phyloP scores from a whole-genome alignment of 352 stramenopile species.

The Thalassiosira mediterranea region DNA sequence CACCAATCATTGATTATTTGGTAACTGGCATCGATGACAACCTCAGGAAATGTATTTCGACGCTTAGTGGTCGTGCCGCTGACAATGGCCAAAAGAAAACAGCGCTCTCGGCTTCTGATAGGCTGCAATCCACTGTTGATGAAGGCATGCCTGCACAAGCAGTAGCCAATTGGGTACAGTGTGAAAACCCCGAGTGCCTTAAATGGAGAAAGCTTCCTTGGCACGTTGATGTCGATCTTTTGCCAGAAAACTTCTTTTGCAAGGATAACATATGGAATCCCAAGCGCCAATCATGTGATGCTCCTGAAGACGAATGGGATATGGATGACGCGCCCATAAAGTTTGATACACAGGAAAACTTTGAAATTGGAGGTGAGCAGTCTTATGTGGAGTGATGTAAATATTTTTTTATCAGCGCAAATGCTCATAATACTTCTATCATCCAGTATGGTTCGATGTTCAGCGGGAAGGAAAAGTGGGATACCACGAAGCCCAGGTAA shows the following conservation, averaged over 20 bases:
- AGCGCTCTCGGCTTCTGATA: slow-evolving; percentile 51
- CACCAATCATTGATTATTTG: slow-evolving; percentile 82
- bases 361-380: slow-evolving; percentile 54
- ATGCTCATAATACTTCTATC: no score
- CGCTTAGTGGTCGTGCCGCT: slow-evolving; percentile 37
- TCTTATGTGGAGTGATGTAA: slow-evolving; percentile 9
- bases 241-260: slow-evolving; percentile 84
- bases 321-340: slow-evolving; percentile 70
- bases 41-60: slow-evolving; percentile 55
- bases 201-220: slow-evolving; percentile 84
- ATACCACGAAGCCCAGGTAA: slow-evolving; percentile 68
- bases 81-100: slow-evolving; percentile 7
- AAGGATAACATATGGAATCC: slow-evolving; percentile 84
- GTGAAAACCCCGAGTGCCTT: slow-evolving; percentile 70
- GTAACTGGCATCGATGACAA: slow-evolving; percentile 80
- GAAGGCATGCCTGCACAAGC: slow-evolving; percentile 81
- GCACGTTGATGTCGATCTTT: slow-evolving; percentile 81
- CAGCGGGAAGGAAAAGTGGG: slow-evolving; percentile 66
- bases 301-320: slow-evolving; percentile 83
- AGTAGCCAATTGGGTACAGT: slow-evolving; percentile 84
- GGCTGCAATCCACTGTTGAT: slow-evolving; percentile 75
- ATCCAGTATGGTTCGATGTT: slow-evolving; percentile 76
- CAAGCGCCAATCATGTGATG: slow-evolving; percentile 65
- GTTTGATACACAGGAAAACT: slow-evolving; percentile 53
- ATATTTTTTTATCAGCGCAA: no score